Conservation (phyloP, 805 yeast genomes). For the Wickerhamomyces subpelliculosus region DNA sequence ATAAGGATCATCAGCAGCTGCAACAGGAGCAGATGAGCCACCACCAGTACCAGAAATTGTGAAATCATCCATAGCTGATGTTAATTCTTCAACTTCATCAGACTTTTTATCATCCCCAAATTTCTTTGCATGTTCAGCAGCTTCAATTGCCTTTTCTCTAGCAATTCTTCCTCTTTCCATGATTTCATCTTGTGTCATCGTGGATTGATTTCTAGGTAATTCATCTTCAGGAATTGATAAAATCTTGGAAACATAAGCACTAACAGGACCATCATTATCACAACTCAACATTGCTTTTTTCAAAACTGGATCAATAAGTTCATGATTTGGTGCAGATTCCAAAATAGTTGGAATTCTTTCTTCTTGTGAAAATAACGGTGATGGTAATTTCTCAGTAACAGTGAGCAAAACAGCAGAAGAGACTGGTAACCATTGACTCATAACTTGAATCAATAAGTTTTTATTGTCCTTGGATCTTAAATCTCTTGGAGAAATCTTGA, state of each 20-base stretch:
- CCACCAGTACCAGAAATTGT: conserved; percentile 3
- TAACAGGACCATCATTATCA: conserved; percentile 54
- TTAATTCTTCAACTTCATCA: conserved; percentile 14
- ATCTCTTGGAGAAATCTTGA: conserved; percentile 69
- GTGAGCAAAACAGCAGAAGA: conserved; percentile 79
- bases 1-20: conserved; percentile 27
- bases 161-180: conserved; percentile 58
- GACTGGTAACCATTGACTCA: conserved; percentile 93
- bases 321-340: conserved; percentile 46
- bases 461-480: conserved; percentile 72
- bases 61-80: conserved; percentile 16
- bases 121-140: conserved; percentile 47
- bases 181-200: conserved; percentile 47
- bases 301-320: conserved; percentile 41
- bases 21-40: conserved; percentile 20
- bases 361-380: conserved; percentile 72
- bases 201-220: conserved; percentile 49
- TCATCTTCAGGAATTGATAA: conserved; percentile 79
- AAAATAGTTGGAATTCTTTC: conserved; percentile 65
- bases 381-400: conserved; percentile 79
- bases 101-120: conserved; percentile 9
- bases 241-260: conserved; percentile 86
- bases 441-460: conserved; percentile 51
- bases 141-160: conserved; percentile 59
- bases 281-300: conserved; percentile 57